These are phyloP conservation scores for Exophiala sideris DNA, from an alignment of 2,329 filamentous ascomycete species.

Conservation along the genomic window DNA sequence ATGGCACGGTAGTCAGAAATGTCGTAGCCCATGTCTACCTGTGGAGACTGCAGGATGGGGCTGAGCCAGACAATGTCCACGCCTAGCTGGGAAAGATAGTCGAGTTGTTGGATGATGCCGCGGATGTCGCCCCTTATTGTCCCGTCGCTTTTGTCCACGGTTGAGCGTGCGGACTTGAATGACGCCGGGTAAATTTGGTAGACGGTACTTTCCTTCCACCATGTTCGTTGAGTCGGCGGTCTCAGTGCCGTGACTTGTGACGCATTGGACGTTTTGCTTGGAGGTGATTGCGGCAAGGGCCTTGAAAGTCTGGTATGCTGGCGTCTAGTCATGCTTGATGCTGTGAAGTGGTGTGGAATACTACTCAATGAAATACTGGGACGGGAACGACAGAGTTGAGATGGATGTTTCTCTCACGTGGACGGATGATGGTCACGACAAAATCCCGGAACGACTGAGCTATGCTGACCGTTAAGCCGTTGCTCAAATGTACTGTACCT, in stretches of 20 bases:
- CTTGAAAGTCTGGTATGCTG: too few relatives aligned
- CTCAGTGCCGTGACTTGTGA: slow-evolving; percentile 1
- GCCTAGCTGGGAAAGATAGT: slow-evolving; percentile 61
- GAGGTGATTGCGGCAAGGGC: too few relatives aligned
- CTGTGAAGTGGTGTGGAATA: too few relatives aligned
- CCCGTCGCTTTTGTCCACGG: slow-evolving; percentile 39
- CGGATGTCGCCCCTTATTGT: slow-evolving; percentile 62
- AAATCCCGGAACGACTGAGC: too few relatives aligned
- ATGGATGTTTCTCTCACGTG: too few relatives aligned
- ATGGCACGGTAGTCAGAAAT: slow-evolving; percentile 44
- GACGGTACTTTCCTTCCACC: slow-evolving; percentile 58
- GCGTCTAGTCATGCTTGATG: too few relatives aligned
- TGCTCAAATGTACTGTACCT: too few relatives aligned
- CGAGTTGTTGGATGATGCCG: slow-evolving; percentile 63
- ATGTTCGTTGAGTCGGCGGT: slow-evolving; percentile 28
- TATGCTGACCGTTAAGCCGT: too few relatives aligned
- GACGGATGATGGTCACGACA: too few relatives aligned
- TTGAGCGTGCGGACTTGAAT: slow-evolving; percentile 45
- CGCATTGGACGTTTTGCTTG: not conserved
- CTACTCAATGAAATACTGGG: too few relatives aligned
- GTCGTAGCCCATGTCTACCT: slow-evolving; percentile 53
- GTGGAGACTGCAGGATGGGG: slow-evolving; percentile 52
- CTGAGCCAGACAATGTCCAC: slow-evolving; percentile 58
- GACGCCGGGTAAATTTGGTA: slow-evolving; percentile 61
- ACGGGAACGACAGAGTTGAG: too few relatives aligned